Conservation (phyloP, 169 alveolate species). For the Neospora caninum region DNA sequence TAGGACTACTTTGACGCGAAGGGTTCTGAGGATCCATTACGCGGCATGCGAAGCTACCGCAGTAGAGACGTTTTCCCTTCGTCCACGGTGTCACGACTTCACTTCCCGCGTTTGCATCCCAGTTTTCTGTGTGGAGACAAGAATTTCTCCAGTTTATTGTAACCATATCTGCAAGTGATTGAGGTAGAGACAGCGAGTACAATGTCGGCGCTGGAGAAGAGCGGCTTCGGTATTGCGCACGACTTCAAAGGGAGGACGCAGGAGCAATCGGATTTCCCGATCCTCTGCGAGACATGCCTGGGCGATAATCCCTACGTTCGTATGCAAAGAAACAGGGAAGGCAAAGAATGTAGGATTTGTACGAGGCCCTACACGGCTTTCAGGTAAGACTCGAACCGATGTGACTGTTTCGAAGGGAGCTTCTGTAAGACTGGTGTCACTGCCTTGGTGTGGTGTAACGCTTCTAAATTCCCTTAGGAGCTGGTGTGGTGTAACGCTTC, state of each 20-base stretch:
- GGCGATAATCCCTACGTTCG: slow-evolving; percentile 98
- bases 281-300: slow-evolving; percentile 96
- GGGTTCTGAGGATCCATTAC: too few relatives aligned
- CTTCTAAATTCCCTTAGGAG: neutral
- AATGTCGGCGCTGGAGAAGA: slow-evolving; percentile 78
- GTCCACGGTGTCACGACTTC: too few relatives aligned
- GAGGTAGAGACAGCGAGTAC: neutral
- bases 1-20: too few relatives aligned
- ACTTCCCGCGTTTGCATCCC: too few relatives aligned
- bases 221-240: slow-evolving; percentile 83
- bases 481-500: neutral
- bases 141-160: neutral
- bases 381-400: slow-evolving; percentile 29
- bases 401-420: neutral
- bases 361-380: slow-evolving; percentile 96
- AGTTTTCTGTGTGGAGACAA: neutral
- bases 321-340: slow-evolving; percentile 94
- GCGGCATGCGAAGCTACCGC: too few relatives aligned
- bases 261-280: slow-evolving; percentile 97
- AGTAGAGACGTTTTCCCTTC: too few relatives aligned
- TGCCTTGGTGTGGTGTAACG: neutral
- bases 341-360: slow-evolving; percentile 97
- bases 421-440: too few relatives aligned
- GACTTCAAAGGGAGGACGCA: slow-evolving; percentile 78
- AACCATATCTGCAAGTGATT: neutral